phyloP scores from a whole-genome alignment of 148 eudicot species.

The Selenicereus undatus region DNA sequence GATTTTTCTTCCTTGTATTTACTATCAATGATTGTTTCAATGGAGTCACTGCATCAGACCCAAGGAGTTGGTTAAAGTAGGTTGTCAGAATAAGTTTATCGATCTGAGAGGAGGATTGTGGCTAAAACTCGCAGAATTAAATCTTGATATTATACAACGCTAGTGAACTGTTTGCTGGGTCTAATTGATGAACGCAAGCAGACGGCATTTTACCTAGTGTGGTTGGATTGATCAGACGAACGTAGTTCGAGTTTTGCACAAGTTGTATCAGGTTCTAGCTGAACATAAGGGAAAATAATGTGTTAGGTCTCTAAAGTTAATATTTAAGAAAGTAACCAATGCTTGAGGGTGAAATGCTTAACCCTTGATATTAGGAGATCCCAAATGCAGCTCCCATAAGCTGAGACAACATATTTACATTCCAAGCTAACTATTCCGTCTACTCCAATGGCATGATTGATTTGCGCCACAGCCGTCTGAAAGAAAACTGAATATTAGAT shows the following conservation, averaged over 20 bases:
- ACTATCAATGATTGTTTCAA: slow-evolving; percentile 8
- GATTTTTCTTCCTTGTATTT: slow-evolving; percentile 3
- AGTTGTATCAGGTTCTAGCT: slow-evolving; percentile 31
- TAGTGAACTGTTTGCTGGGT: background rate
- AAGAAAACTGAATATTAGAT: background rate
- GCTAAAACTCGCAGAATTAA: too few relatives aligned
- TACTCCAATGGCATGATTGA: slow-evolving; percentile 59
- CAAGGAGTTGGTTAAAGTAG: background rate
- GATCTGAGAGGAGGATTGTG: too few relatives aligned
- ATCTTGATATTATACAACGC: too few relatives aligned
- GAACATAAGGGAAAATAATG: slow-evolving; percentile 10
- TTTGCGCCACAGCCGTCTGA: slow-evolving; percentile 44
- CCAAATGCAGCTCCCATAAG: slow-evolving; percentile 47
- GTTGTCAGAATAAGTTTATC: too few relatives aligned
- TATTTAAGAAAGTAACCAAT: background rate
- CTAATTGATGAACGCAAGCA: background rate
- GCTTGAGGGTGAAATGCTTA: background rate
- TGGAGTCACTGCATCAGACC: slow-evolving; percentile 12
- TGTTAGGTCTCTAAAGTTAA: background rate
- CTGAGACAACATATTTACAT: slow-evolving; percentile 46
- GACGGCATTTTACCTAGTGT: slow-evolving; percentile 18
- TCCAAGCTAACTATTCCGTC: slow-evolving; percentile 56
- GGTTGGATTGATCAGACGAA: slow-evolving; percentile 10
- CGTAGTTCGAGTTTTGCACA: slow-evolving; percentile 31
- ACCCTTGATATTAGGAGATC: slow-evolving; percentile 50